Evolutionary conservation across 2,329 filamentous ascomycete species (phyloP).

Genomic region (Apiospora koreana): DNA sequence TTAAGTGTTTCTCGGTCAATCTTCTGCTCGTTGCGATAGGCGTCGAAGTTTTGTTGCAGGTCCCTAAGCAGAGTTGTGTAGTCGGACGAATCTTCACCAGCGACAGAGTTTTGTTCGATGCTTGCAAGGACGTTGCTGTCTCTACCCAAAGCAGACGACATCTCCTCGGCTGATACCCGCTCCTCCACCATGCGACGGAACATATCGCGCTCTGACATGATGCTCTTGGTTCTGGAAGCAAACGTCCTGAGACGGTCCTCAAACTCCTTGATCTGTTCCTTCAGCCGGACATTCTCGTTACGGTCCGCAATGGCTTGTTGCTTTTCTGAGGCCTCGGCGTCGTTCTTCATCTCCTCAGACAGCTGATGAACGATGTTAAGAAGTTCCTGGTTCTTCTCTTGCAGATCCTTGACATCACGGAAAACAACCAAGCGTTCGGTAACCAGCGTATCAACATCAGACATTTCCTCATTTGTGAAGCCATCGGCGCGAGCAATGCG

Average conservation of each 20-base stretch:
- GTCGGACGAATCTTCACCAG: slow-evolving; percentile 60
- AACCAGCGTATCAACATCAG: slow-evolving; percentile 85
- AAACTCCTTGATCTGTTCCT: slow-evolving; percentile 72
- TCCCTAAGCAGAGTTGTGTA: slow-evolving; percentile 81
- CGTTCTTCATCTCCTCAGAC: slow-evolving; percentile 86
- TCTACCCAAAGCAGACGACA: slow-evolving; percentile 60
- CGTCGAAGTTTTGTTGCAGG: slow-evolving; percentile 86
- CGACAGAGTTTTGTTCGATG: slow-evolving; percentile 58
- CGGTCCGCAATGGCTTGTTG: slow-evolving; percentile 64
- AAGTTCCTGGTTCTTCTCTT: slow-evolving; percentile 84
- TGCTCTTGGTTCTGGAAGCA: slow-evolving; percentile 83
- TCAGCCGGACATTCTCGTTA: slow-evolving; percentile 71
- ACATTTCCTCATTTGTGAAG: slow-evolving; percentile 70
- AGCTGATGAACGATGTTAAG: slow-evolving; percentile 81
- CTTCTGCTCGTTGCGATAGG: slow-evolving; percentile 81
- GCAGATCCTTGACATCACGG: slow-evolving; percentile 80
- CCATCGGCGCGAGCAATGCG: slow-evolving; percentile 73
- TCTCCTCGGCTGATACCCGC: slow-evolving; percentile 62
- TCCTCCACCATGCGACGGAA: slow-evolving; percentile 93
- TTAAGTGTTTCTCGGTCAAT: slow-evolving; percentile 81
- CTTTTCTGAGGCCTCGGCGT: slow-evolving; percentile 73
- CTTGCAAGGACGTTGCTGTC: slow-evolving; percentile 58
- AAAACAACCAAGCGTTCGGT: slow-evolving; percentile 88
- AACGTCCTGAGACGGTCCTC: slow-evolving; percentile 85
- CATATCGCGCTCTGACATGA: slow-evolving; percentile 94